These are phyloP conservation scores for Sugiyamaella boreocaroliniensis DNA, from an alignment of 805 yeast genomes.

Conservation along the genomic window DNA sequence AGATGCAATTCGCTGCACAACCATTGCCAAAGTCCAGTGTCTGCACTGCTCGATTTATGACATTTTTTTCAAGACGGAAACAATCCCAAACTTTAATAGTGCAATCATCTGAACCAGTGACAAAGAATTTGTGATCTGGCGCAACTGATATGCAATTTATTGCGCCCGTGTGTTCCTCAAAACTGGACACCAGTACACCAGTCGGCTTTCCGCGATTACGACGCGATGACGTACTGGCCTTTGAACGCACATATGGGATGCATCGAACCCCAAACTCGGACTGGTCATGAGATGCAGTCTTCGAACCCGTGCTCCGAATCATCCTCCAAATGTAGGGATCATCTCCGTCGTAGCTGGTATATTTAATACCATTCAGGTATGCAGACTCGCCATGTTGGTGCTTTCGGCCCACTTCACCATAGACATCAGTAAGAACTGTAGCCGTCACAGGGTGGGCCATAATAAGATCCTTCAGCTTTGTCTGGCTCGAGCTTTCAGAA, in stretches of 20 bases:
- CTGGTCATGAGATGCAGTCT: slow-evolving; percentile 50
- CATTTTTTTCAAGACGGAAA: slow-evolving; percentile 53
- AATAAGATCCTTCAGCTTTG: slow-evolving; percentile 1
- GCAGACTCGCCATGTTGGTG: not conserved
- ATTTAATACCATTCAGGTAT: slow-evolving; percentile 28
- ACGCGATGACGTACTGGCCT: not conserved
- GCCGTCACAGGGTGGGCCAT: slow-evolving; percentile 12
- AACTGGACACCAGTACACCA: slow-evolving; percentile 54
- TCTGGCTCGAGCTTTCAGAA: not conserved
- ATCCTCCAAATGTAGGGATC: slow-evolving; percentile 57
- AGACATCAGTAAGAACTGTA: slow-evolving; percentile 14
- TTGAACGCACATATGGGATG: not conserved
- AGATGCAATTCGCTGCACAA: slow-evolving; percentile 23
- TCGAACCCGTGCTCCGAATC: slow-evolving; percentile 46
- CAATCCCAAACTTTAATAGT: slow-evolving; percentile 73
- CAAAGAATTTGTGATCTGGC: slow-evolving; percentile 56
- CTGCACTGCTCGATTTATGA: slow-evolving; percentile 30
- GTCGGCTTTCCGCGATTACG: slow-evolving; percentile 33
- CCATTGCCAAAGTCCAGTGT: slow-evolving; percentile 17
- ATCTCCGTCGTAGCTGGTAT: slow-evolving; percentile 54
- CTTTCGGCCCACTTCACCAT: slow-evolving; percentile 16
- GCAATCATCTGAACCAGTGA: slow-evolving; percentile 77
- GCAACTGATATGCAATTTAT: slow-evolving; percentile 54
- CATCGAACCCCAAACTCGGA: slow-evolving; percentile 55
- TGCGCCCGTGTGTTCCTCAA: slow-evolving; percentile 55